phyloP scores from a whole-genome alignment of 2,329 filamentous ascomycete genomes.

The Plectosphaerella sp. region DNA sequence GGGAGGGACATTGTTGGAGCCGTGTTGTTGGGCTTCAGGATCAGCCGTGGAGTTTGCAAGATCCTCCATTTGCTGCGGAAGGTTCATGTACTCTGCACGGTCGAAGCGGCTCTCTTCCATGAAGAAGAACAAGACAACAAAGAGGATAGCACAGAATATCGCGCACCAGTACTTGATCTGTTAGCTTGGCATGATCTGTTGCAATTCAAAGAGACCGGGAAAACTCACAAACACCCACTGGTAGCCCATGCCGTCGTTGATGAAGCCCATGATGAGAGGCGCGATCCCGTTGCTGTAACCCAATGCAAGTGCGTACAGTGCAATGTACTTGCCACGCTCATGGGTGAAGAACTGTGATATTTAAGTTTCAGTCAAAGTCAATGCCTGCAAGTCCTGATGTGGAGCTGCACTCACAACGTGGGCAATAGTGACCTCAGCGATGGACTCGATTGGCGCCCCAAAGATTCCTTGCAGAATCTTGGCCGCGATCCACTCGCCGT shows the following conservation, averaged over 20 bases:
- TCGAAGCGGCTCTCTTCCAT: slow-evolving; percentile 51
- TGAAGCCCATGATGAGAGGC: slow-evolving; percentile 37
- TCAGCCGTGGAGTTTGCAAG: slow-evolving; percentile 10
- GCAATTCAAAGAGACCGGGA: neutral
- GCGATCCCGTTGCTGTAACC: slow-evolving; percentile 36
- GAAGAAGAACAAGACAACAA: slow-evolving; percentile 40
- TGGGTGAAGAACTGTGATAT: slow-evolving; percentile 24
- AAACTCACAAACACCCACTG: slow-evolving; percentile 29
- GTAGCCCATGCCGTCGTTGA: slow-evolving; percentile 33
- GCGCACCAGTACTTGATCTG: slow-evolving; percentile 14
- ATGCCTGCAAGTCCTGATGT: neutral
- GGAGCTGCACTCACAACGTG: slow-evolving; percentile 25
- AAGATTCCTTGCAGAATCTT: slow-evolving; percentile 39
- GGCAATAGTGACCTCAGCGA: slow-evolving; percentile 39
- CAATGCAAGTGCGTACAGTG: slow-evolving; percentile 32
- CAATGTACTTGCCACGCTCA: slow-evolving; percentile 36
- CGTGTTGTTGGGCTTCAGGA: neutral
- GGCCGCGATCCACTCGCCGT: slow-evolving; percentile 39
- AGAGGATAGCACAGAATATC: slow-evolving; percentile 21
- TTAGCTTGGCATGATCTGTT: slow-evolving; percentile 24
- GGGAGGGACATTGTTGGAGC: neutral
- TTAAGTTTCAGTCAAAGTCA: neutral
- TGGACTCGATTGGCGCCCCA: slow-evolving; percentile 38
- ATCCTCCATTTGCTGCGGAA: slow-evolving; percentile 26
- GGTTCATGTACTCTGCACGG: slow-evolving; percentile 31